A percentile compares a stretch with the other conserved stretches of the same genome.
Conservation (phyloP, 305 asterid genomes). For the Solanum aculeatissimum region DNA sequence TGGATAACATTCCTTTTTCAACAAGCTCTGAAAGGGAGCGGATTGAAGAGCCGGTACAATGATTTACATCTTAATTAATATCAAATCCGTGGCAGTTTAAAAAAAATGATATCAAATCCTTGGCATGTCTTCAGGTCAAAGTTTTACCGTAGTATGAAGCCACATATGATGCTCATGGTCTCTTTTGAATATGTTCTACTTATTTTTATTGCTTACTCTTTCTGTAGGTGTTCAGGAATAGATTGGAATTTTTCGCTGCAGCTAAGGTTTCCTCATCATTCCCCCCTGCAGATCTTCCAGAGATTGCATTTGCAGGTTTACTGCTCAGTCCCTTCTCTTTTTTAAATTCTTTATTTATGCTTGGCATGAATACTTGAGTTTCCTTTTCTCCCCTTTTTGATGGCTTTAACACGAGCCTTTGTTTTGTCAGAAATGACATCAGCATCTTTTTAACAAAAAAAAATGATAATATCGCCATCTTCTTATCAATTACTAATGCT, state of each 20-base stretch:
- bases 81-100: neutral
- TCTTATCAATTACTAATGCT: neutral
- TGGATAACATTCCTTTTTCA: conserved; percentile 88
- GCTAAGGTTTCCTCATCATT: conserved; percentile 88
- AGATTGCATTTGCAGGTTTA: conserved; percentile 98
- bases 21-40: conserved; percentile 75
- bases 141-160: neutral
- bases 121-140: neutral
- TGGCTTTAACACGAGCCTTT: neutral
- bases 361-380: neutral
- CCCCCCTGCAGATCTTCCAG: conserved; percentile 87
- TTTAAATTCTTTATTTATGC: neutral
- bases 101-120: neutral
- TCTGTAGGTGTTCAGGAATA: conserved; percentile 79
- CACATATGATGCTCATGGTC: neutral
- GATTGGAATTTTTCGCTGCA: conserved; percentile 85
- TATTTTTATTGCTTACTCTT: neutral
- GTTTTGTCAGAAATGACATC: neutral
- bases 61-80: conserved; percentile 1
- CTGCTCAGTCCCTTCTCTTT: neutral
- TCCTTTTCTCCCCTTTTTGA: neutral
- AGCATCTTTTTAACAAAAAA: neutral
- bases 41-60: conserved; percentile 81
- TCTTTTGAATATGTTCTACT: neutral
- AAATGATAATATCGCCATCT: neutral